Evolutionary conservation across 768 basidiomycete genomes (phyloP).

Genomic region (Pleurotus ostreatus): DNA sequence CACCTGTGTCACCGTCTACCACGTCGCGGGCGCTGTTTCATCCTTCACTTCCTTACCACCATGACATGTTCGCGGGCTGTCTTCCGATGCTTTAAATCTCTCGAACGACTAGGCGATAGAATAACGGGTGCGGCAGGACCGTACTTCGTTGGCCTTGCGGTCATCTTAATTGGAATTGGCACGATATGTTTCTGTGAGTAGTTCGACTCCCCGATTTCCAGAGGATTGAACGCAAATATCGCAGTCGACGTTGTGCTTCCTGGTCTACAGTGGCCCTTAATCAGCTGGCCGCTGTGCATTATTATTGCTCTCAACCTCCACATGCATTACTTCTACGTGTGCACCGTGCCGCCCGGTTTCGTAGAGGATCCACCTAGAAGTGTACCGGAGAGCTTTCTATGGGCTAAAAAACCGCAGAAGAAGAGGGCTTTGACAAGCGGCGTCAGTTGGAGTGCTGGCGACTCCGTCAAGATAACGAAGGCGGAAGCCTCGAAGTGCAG

Average conservation of each 20-base stretch:
- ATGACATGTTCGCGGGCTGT: constrained; percentile 46
- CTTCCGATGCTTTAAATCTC: constrained; percentile 48
- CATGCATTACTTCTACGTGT: constrained; percentile 82
- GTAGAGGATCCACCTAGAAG: constrained; percentile 52
- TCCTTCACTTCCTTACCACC: constrained; percentile 2
- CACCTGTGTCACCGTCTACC: neutral
- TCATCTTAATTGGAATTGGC: constrained; percentile 65
- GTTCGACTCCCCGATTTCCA: neutral
- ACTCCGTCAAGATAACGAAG: constrained; percentile 40
- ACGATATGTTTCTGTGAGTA: constrained; percentile 78
- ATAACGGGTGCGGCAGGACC: constrained; percentile 91
- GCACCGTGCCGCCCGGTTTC: constrained; percentile 78
- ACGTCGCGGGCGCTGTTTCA: neutral
- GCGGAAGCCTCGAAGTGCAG: constrained; percentile 59
- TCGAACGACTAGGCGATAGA: constrained; percentile 74
- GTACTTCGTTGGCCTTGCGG: constrained; percentile 80
- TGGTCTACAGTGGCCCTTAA: constrained; percentile 49
- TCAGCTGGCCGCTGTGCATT: constrained; percentile 66
- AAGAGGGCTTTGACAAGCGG: constrained; percentile 31
- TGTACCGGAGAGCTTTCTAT: constrained; percentile 40
- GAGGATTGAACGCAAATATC: neutral
- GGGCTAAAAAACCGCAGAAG: constrained; percentile 44
- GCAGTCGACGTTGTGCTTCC: constrained; percentile 80
- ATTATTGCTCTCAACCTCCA: constrained; percentile 75
- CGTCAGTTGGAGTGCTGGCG: constrained; percentile 47